These are phyloP conservation scores for Proliferodiscus dingleyae DNA, from an alignment of 2,329 filamentous ascomycete species.

Conservation along the genomic window DNA sequence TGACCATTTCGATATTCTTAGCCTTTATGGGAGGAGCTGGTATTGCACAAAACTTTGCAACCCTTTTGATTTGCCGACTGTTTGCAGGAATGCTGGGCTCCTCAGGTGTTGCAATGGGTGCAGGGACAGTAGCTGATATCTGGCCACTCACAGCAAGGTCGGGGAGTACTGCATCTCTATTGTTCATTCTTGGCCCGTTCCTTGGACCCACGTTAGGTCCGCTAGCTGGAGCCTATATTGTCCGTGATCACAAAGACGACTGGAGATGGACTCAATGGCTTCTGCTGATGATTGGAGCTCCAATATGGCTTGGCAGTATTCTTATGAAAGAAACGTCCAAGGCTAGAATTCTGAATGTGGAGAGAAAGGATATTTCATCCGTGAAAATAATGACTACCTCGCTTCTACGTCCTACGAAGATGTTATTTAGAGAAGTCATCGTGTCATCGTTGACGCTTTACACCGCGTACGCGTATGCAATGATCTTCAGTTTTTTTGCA, in stretches of 20 bases:
- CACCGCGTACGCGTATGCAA: constrained; percentile 47
- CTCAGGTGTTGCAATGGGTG: constrained; percentile 34
- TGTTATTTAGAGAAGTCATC: constrained; percentile 53
- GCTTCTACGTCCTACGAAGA: constrained; percentile 45
- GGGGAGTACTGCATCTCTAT: constrained; percentile 21
- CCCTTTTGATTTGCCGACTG: constrained; percentile 62
- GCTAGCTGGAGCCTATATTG: constrained; percentile 27
- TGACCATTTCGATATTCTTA: constrained; percentile 51
- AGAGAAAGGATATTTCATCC: constrained; percentile 32
- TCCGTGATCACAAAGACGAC: constrained; percentile 26
- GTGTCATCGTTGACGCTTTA: constrained; percentile 45
- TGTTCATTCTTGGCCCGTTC: constrained; percentile 24
- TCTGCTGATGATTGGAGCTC: constrained; percentile 27
- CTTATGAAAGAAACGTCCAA: constrained; percentile 35
- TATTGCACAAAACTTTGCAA: constrained; percentile 51
- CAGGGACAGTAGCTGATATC: constrained; percentile 42
- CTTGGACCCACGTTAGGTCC: constrained; percentile 25
- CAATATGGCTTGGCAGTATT: constrained; percentile 34
- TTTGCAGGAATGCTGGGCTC: constrained; percentile 59
- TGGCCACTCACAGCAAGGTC: constrained; percentile 37
- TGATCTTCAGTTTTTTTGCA: constrained; percentile 51
- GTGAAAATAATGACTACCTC: constrained; percentile 24
- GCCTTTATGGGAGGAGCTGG: constrained; percentile 57
- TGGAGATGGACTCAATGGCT: constrained; percentile 27
- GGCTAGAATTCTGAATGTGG: constrained; percentile 18